phyloP scores from a whole-genome alignment of 2,329 filamentous ascomycete genomes.

The Stagonosporopsis vannaccii region DNA sequence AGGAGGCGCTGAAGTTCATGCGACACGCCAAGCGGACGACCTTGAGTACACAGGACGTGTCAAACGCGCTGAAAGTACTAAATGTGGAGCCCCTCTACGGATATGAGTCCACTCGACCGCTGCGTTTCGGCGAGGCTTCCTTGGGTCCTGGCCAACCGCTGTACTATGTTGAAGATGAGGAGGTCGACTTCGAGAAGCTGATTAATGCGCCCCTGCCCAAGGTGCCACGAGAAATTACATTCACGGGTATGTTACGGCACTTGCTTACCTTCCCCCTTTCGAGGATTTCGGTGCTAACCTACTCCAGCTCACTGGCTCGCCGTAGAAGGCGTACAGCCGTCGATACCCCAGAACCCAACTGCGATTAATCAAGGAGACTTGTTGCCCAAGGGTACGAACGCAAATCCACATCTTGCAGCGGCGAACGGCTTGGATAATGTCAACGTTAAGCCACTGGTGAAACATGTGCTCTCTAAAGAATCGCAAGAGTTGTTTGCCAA shows the following conservation, averaged over 20 bases:
- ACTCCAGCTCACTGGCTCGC: slow-evolving; percentile 89
- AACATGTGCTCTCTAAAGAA: slow-evolving; percentile 95
- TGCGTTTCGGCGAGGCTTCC: slow-evolving; percentile 92
- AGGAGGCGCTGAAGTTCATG: slow-evolving; percentile 97
- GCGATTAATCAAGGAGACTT: slow-evolving; percentile 85
- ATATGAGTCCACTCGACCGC: slow-evolving; percentile 88
- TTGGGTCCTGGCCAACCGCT: slow-evolving; percentile 92
- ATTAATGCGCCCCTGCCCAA: slow-evolving; percentile 96
- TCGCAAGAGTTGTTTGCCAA: slow-evolving; percentile 97
- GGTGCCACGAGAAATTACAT: slow-evolving; percentile 89
- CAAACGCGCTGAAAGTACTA: slow-evolving; percentile 82
- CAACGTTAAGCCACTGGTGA: slow-evolving; percentile 86
- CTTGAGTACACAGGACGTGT: slow-evolving; percentile 87
- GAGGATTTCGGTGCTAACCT: slow-evolving; percentile 16
- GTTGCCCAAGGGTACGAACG: slow-evolving; percentile 86
- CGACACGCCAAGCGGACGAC: slow-evolving; percentile 85
- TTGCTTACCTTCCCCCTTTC: neutral
- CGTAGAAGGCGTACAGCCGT: slow-evolving; percentile 95
- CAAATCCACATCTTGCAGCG: slow-evolving; percentile 83
- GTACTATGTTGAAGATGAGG: slow-evolving; percentile 97
- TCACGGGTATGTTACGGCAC: slow-evolving; percentile 71
- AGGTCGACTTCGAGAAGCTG: slow-evolving; percentile 98
- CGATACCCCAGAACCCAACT: slow-evolving; percentile 95
- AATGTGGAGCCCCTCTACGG: slow-evolving; percentile 96
- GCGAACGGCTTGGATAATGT: slow-evolving; percentile 84